Percentiles rank a stretch among this genome's conserved stretches.
Evolutionary conservation across 257 asterid species (phyloP).

Genomic region (Nicotiana paniculata): DNA sequence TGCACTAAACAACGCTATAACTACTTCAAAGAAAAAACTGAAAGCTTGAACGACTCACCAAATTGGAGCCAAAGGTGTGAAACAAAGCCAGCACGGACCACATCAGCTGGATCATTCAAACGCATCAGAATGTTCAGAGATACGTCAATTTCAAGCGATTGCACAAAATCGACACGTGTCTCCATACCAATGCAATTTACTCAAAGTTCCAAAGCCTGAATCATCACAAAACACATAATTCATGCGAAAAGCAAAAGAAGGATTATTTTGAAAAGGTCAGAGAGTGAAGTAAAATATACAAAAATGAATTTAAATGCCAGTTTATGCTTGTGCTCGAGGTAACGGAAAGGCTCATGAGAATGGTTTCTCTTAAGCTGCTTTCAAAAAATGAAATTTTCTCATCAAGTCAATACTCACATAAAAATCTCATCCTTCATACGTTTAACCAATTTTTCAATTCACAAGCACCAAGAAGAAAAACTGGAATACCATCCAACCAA

Average conservation of each 20-base stretch:
- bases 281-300: neutral
- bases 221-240: neutral
- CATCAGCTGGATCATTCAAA: constrained; percentile 65
- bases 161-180: constrained; percentile 37
- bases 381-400: neutral
- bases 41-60: constrained; percentile 41
- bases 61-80: constrained; percentile 57
- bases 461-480: constrained; percentile 6
- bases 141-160: constrained; percentile 43
- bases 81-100: constrained; percentile 49
- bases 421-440: neutral
- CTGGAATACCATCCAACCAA: constrained; percentile 2
- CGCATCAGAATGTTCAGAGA: constrained; percentile 37
- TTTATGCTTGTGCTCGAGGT: neutral
- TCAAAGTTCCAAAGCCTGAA: constrained; percentile 8
- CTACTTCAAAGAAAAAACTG: neutral
- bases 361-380: neutral
- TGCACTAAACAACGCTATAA: neutral
- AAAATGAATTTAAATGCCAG: neutral
- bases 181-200: constrained; percentile 13
- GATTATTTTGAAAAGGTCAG: neutral
- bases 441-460: neutral
- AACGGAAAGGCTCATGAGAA: neutral
- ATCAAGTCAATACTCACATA: constrained; percentile 1
- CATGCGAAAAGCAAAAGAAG: neutral